Conservation (phyloP, 1,284 basidiomycete genomes). For the Neolentinus lepideus region DNA sequence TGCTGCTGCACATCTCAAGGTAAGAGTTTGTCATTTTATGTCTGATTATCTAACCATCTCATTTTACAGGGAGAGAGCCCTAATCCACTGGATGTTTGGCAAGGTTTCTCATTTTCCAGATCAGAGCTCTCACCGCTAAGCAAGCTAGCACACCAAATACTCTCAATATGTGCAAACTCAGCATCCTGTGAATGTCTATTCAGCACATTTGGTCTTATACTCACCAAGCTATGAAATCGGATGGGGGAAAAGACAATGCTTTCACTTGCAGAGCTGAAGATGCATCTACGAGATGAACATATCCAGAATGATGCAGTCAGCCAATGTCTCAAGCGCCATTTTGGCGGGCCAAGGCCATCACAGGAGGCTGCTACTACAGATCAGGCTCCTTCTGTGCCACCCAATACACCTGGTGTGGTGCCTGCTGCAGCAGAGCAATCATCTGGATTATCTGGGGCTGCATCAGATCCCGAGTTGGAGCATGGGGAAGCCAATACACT, state of each 20-base stretch:
- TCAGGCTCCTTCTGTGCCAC: not conserved
- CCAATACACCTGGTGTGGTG: not conserved
- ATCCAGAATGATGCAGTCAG: not conserved
- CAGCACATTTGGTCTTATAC: slow-evolving; percentile 11
- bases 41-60: too few relatives aligned
- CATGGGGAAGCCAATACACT: not conserved
- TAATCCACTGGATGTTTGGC: not conserved
- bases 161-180: slow-evolving; percentile 13
- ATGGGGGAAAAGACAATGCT: slow-evolving; percentile 9
- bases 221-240: slow-evolving; percentile 12
- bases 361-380: not conserved
- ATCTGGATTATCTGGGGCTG: not conserved
- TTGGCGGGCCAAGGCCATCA: too few relatives aligned
- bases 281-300: slow-evolving; percentile 13
- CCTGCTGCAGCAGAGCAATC: not conserved
- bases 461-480: not conserved
- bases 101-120: not conserved
- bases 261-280: slow-evolving; percentile 12
- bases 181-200: slow-evolving; percentile 13
- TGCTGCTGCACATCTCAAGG: too few relatives aligned
- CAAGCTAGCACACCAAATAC: slow-evolving; percentile 5
- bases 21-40: too few relatives aligned
- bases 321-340: slow-evolving; percentile 3
- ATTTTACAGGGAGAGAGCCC: not conserved
- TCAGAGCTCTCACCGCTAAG: not conserved